A percentile compares a stretch with the other conserved stretches of the same genome.
phyloP scores from a whole-genome alignment of 1,139 yeast species.

The Petasospora fabianii region DNA sequence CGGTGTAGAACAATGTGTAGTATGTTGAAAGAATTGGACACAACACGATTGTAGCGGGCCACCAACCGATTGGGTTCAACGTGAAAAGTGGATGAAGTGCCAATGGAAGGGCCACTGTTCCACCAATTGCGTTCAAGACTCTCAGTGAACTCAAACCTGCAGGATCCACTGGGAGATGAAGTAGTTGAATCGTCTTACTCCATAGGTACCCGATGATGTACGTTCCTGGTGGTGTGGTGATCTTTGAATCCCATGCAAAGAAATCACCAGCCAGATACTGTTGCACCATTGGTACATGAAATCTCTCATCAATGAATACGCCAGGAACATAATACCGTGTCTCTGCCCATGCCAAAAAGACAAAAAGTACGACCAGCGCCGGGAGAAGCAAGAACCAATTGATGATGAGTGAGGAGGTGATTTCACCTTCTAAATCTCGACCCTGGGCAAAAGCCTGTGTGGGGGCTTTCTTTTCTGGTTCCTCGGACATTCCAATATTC shows the following conservation, averaged over 20 bases:
- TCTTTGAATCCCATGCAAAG: slow-evolving; percentile 75
- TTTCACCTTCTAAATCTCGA: slow-evolving; percentile 25
- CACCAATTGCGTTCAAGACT: slow-evolving; percentile 61
- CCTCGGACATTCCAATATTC: too few species aligned
- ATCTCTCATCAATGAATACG: slow-evolving; percentile 61
- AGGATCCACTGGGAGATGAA: slow-evolving; percentile 30
- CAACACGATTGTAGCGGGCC: slow-evolving; percentile 46
- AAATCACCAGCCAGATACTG: slow-evolving; percentile 61
- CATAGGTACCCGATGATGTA: slow-evolving; percentile 59
- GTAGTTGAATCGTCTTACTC: slow-evolving; percentile 32
- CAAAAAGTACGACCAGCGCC: slow-evolving; percentile 6
- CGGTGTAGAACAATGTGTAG: slow-evolving; percentile 82
- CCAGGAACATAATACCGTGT: slow-evolving; percentile 19
- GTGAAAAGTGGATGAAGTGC: slow-evolving; percentile 35
- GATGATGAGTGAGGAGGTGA: slow-evolving; percentile 22
- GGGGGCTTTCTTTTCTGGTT: too few species aligned
- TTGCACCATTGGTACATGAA: slow-evolving; percentile 79
- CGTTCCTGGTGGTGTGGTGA: slow-evolving; percentile 96
- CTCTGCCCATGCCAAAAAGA: slow-evolving; percentile 15
- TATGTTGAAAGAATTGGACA: slow-evolving; percentile 74
- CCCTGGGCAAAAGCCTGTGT: slow-evolving; percentile 6
- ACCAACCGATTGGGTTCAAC: slow-evolving; percentile 39
- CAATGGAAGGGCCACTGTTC: slow-evolving; percentile 49
- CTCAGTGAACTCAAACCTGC: slow-evolving; percentile 46
- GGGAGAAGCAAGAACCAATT: slow-evolving; percentile 28